Base-by-base conservation (phyloP, 1,284 basidiomycete species). In the Amylostereum areolatum region DNA sequence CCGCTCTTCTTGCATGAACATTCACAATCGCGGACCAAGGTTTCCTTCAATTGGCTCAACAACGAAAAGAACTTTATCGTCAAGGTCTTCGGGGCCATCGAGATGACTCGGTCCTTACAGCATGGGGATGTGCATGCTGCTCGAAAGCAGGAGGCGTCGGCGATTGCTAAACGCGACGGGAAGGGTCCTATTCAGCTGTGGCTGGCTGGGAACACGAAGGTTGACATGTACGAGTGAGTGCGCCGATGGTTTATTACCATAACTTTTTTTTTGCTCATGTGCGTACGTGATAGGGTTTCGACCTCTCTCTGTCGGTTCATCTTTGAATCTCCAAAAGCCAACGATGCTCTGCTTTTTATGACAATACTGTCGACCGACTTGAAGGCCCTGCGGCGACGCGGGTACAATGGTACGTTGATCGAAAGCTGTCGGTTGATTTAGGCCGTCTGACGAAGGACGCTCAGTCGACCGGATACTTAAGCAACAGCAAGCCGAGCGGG, bases 1-100 rank as follows among this genome's bases (percentile, higher is more conserved):
- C 92, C 93, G 0, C 73, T 99, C 32, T 98, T 98, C 71, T 72
- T 98, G 6, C 89, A 97, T 48, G 94, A 97, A 59, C 87, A 92
- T 51, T 83, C 81, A 0, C 84, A 91, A 60, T 74, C 82, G 2
- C 75, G 77, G 32, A 83, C 86, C 1, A 77, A 80, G 29, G 75
- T 89, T 31, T 79, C 87, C 5, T 79, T 81, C 45, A 81, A 80
- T 12, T 92, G 88, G 87, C 70, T 98, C 37, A 83, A 80, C 44
- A 73, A 78, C 18, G 74, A 78, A 6, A 73, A 71, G 42, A 89
- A 89, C 62, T 96, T 87, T 56, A 71, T 85, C 47, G 88, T 92
- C 46, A 80, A 74, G 55, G 72, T 74, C 7, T 88, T 79, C 59
- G 75, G 76, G 1, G 85, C 80, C 59, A 61, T 89, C 49, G 63